These are phyloP conservation scores for Nothomitra cinnamomea DNA, from an alignment of 2,329 filamentous ascomycete species.

Conservation along the genomic window DNA sequence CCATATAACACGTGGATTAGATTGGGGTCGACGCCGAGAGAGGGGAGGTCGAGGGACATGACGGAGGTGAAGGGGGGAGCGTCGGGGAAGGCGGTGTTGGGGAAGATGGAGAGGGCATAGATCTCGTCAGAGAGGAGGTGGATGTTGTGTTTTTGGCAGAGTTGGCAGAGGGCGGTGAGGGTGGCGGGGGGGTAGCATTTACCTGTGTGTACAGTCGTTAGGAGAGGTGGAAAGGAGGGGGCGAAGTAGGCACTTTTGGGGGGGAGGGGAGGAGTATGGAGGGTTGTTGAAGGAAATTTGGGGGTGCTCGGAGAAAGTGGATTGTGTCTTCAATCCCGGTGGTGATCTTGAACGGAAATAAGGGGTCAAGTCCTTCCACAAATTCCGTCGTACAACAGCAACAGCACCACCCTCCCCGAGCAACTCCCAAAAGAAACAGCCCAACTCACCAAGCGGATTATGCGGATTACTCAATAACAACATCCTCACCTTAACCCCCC, in stretches of 20 bases:
- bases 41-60: not conserved
- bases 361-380: too few species aligned
- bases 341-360: too few species aligned
- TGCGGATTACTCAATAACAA: not conserved
- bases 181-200: not conserved
- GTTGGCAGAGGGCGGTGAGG: not conserved
- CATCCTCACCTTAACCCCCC: not conserved
- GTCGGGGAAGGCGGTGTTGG: not conserved
- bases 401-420: too few species aligned
- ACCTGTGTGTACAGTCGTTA: not conserved
- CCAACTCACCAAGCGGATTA: slow-evolving; percentile 1
- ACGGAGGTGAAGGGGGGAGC: not conserved
- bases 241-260: too few species aligned
- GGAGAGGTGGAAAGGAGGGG: too few species aligned
- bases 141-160: not conserved
- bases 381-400: too few species aligned
- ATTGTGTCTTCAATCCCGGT: too few species aligned
- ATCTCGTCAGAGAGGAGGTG: slow-evolving; percentile 2
- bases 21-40: not conserved
- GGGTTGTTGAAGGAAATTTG: too few species aligned
- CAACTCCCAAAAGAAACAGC: not conserved
- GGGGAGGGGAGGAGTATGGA: too few species aligned
- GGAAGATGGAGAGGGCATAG: not conserved
- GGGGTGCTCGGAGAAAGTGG: too few species aligned
- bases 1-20: not conserved